Base-by-base conservation (phyloP, 495 filamentous ascomycete species). In the Xylaria curta region DNA sequence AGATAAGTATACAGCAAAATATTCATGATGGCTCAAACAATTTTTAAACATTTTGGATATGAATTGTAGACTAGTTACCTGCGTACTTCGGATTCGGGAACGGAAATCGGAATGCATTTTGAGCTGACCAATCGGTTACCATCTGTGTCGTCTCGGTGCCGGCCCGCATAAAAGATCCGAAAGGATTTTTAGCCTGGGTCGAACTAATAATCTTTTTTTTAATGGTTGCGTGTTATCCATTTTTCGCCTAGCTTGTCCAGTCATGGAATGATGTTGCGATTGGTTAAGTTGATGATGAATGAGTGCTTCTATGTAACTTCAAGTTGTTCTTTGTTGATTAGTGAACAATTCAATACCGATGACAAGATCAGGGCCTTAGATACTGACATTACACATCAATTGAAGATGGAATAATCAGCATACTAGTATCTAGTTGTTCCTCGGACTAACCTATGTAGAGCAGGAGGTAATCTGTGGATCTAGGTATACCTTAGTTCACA, bases 81-180 rank as follows among this genome's bases (percentile, higher is more conserved):
- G 28, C 28, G 28, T 42, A 42, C 1, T 8, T 51, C 2, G 47
- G 17, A 28, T 6, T 40, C 12, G 8, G 36, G 2, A 13, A 3
- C 17, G 33, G 59, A 17, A 62, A 42, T 40, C n/a, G 59, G 9
- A 42, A 44, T 24, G 38, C 19, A 28, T n/a, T 19, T 28, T 28
- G 13, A 56, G 64, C 65, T 38, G 65, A 56, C 65, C 49, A 67
- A 67, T 67, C 65, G 47, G 65, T 6, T 67, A 12, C n/a, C 33
- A 0, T 9, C 9, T 36, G 9, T 13, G 3, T 54, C n/a, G 28
- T 42, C 6, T 67, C 65, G 65, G 49, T 44, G 21, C 65, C 65
- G 65, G 56, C 36, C 1, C 47, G 47, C 8, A 64, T 63, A 40
- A 17, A 12, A 40, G 19, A 17, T 46, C 13, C 0, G 19, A 36